Conservation (phyloP, 2,329 filamentous ascomycete genomes). For the Nannizzia gypsea region DNA sequence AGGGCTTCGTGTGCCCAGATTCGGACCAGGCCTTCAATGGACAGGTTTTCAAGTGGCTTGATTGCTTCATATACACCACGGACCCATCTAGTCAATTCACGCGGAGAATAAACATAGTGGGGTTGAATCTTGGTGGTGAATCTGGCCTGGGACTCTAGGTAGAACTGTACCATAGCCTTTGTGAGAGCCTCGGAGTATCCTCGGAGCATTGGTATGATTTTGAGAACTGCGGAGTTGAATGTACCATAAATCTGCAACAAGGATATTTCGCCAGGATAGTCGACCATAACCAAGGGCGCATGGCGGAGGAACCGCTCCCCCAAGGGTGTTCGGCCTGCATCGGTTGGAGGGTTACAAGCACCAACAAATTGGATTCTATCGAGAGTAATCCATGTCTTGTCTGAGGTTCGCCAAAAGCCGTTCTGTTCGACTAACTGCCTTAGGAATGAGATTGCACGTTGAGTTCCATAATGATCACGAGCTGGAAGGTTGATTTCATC, state of each 20-base stretch:
- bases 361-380: constrained; percentile 98
- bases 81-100: constrained; percentile 96
- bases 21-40: constrained; percentile 80
- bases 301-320: constrained; percentile 89
- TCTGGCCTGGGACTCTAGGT: constrained; percentile 81
- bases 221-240: constrained; percentile 91
- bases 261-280: constrained; percentile 92
- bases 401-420: constrained; percentile 94
- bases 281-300: constrained; percentile 98
- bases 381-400: constrained; percentile 95
- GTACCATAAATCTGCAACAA: constrained; percentile 97
- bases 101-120: constrained; percentile 97
- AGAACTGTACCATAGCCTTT: constrained; percentile 94
- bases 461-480: constrained; percentile 93
- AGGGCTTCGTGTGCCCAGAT: constrained; percentile 98
- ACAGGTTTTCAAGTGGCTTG: constrained; percentile 73
- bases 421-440: constrained; percentile 97
- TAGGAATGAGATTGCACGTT: constrained; percentile 93
- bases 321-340: constrained; percentile 90
- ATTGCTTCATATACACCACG: constrained; percentile 97
- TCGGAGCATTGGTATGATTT: constrained; percentile 88
- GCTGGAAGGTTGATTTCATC: constrained; percentile 99
- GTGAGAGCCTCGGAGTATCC: constrained; percentile 91
- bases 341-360: constrained; percentile 95
- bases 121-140: constrained; percentile 97